Evolutionary conservation across 371 early-diverging fungal genomes (phyloP), one percentile per base, ranked within the genome.

Genomic region (Parasitella parasitica): DNA sequence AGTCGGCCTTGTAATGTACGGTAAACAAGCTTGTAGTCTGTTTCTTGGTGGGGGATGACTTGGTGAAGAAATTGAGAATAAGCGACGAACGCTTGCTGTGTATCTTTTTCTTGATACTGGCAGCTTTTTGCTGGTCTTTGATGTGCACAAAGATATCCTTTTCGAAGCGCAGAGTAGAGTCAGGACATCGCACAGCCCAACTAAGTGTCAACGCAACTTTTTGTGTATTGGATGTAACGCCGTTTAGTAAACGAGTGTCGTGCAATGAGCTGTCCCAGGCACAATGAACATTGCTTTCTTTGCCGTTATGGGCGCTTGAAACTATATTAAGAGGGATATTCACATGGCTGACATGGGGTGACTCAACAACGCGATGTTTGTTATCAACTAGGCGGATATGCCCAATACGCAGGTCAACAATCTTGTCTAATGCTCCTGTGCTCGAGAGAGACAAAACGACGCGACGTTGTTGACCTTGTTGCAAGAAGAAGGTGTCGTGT

Each of bases 191-290:
- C 6, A 86, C 70, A 1, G 63, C 52, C 77, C 88, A 83, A 13
- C 62, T 72, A 24, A 88, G 46, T 6, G 76, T 68, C 51, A 89
- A 67, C 16, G 75, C 53, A 4, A 88, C 84, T 5, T 82, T 76
- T 54, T 80, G 81, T 27, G 77, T 70, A 12, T 81, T 71, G 6
- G 79, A 70, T 0, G 94, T 93, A 8, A 90, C 77, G n/a, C 84
- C 66, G 61, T 95, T 93, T 28, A 95, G 72, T 35, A 89, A 76
- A 0, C 84, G 62, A 1, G 86, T 87, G 28, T 89, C 91, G 60
- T 93, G 92, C 2, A 93, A 74, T 0, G 91, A 89, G 26, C 91
- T 90, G 57, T 95, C 96, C 96, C 96, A 95, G 0, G 91, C 70
- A 6, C 83, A 83, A 18, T 71, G 78, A 20, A 80, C 83, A 57